Conservation (phyloP, 257 asterid species). For the Handroanthus guayacan region DNA sequence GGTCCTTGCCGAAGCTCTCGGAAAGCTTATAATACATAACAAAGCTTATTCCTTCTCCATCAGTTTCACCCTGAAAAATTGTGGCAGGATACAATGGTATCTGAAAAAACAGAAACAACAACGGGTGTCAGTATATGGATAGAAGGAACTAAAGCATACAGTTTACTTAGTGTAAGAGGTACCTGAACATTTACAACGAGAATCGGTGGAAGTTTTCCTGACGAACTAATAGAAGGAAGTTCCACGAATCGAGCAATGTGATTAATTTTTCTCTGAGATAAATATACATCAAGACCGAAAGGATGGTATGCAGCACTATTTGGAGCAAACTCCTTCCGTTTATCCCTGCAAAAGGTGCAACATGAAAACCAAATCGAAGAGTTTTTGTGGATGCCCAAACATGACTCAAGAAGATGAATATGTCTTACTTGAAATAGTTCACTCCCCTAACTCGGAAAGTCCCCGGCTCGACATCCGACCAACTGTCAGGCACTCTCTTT, state of each 20-base stretch:
- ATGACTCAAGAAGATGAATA: not conserved
- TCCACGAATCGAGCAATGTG: constrained; percentile 89
- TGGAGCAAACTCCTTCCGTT: constrained; percentile 82
- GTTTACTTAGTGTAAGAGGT: not conserved
- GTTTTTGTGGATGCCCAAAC: not conserved
- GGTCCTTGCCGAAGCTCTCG: constrained; percentile 67
- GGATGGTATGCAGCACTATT: constrained; percentile 89
- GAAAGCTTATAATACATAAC: constrained; percentile 86
- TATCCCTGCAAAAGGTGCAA: constrained; percentile 68
- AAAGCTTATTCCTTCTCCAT: constrained; percentile 92
- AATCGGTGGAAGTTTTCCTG: constrained; percentile 82
- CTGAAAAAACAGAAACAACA: constrained; percentile 49
- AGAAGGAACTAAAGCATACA: not conserved
- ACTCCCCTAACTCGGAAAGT: constrained; percentile 85
- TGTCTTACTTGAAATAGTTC: constrained; percentile 69
- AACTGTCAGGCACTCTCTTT: constrained; percentile 85
- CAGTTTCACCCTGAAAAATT: constrained; percentile 84
- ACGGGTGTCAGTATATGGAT: not conserved
- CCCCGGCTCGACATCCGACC: constrained; percentile 91
- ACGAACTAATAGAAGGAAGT: constrained; percentile 63
- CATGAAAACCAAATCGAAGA: constrained; percentile 3
- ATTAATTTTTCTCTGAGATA: constrained; percentile 76
- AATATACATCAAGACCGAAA: constrained; percentile 89
- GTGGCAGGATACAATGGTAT: constrained; percentile 87
- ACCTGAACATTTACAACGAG: constrained; percentile 99